Base-by-base conservation (phyloP, 345 rosid species). In the Draba incana region DNA sequence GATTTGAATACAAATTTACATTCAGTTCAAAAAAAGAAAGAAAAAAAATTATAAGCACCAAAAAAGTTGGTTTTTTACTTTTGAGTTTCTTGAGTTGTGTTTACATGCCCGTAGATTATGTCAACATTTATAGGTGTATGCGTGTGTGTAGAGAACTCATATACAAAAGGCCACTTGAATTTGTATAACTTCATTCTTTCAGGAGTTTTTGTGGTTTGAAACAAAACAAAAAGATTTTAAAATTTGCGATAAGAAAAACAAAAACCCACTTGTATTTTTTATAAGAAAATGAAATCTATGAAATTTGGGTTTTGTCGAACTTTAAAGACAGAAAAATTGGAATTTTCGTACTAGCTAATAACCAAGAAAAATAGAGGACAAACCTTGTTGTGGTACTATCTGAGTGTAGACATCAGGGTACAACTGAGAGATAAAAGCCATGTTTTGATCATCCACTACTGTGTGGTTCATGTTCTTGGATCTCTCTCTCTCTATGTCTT, bases 381-480 rank as follows among this genome's bases (percentile, higher is more conserved):
- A 73, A 85, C 97, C 97, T 81, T 78, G 84, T 20, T 80, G 82
- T 12, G 90, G 81, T 43, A 69, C 78, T 20, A 84, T 73, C 62
- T 75, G 84, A 10, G 85, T 14, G 75, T 71, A 84, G 23, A 71
- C 78, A 27, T 59, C 81, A 11, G 86, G 82, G 77, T 85, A 88
- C 43, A 86, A 45, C 30, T 89, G 92, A 50, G 92, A 83, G 72
- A 85, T 71, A 53, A 85, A 77, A 5, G 64, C 76, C 82, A 83
- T 72, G 42, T 76, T 80, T 43, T 87, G 87, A 28, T 80, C 72
- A 56, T 70, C 85, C 39, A 74, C 66, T 16, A 74, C 66, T 16
- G 73, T 55, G 37, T 57, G 54, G 64, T 50, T 78, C 82, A 58
- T 73, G 27, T 60, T 45, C 64, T 60, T 57, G 54, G 51, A 52